Conservation (phyloP, 2,329 filamentous ascomycete species). For the Xylariaceae sp. region DNA sequence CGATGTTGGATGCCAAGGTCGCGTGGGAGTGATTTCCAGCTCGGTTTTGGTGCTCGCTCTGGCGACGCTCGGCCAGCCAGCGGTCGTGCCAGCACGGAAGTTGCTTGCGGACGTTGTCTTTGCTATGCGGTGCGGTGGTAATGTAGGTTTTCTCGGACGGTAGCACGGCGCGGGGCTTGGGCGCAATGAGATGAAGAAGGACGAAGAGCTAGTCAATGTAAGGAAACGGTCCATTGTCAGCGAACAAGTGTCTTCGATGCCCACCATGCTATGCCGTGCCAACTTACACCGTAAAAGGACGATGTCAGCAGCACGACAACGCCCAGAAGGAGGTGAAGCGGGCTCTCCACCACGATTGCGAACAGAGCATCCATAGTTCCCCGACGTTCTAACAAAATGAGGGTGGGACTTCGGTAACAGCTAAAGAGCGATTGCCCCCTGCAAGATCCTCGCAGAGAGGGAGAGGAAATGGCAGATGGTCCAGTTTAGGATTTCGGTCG, state of each 20-base stretch:
- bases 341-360: constrained; percentile 33
- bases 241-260: neutral
- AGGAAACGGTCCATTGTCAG: constrained; percentile 9
- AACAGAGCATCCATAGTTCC: constrained; percentile 24
- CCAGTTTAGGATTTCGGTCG: neutral
- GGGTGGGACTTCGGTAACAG: neutral
- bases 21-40: constrained; percentile 35
- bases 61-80: constrained; percentile 59
- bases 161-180: constrained; percentile 68
- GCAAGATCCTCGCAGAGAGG: constrained; percentile 17
- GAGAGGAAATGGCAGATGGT: neutral
- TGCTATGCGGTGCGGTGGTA: constrained; percentile 65
- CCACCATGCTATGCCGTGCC: neutral
- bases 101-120: constrained; percentile 46
- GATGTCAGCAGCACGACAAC: constrained; percentile 34
- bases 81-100: constrained; percentile 87
- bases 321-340: constrained; percentile 38
- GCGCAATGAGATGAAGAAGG: constrained; percentile 70
- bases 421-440: constrained; percentile 8
- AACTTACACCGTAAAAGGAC: constrained; percentile 39
- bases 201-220: constrained; percentile 52
- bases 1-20: constrained; percentile 43
- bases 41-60: constrained; percentile 40
- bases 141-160: constrained; percentile 81
- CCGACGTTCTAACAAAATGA: neutral